Evolutionary conservation across 495 filamentous ascomycete species (phyloP), one percentile per base, ranked within the genome.

Genomic region (Penicillium mononematosum): DNA sequence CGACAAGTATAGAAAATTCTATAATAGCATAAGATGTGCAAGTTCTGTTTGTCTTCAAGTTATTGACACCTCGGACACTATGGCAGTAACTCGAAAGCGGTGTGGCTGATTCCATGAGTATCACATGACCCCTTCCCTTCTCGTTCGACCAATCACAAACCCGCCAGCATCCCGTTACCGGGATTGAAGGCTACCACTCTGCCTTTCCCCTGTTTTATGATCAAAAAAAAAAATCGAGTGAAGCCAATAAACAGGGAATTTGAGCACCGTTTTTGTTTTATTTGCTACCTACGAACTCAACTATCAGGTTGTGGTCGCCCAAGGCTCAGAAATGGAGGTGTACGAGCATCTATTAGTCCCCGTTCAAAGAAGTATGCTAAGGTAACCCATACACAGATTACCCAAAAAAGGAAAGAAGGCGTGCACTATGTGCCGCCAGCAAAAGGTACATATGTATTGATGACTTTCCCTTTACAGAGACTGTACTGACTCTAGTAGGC

Each of bases 371-470:
- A 41, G 10, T 20, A 22, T 25, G 32, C 45, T 67, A 47, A 65
- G 47, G 58, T 60, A 48, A 29, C 7, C 7, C 1, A 36, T 32
- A 22, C 51, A 49, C 47, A 69, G 61, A 55, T 70, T 77, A 46
- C 72, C 73, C 44, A 72, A 68, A 64, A 68, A 73, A 45, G 66
- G 65, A 27, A 78, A 75, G 59, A 77, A 72, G 54, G 75, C 75
- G 32, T 78, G 74, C 58, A 77, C 74, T 2, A 69, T 76, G 55
- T 78, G 75, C 62, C 69, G 74, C 27, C 75, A 78, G 58, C 75
- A 78, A 56, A 78, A 78, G 69, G 74, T 73, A 25, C 24, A 25
- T 25, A 25, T 25, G 24, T 25, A 4, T 27, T 6, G n/a, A 39
- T 36, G 12, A 10, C n/a, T 43, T 0, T 8, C 10, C 43, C 4